Conservation (phyloP, 1,139 yeast genomes). For the Debaryomycetaceae sp. region DNA sequence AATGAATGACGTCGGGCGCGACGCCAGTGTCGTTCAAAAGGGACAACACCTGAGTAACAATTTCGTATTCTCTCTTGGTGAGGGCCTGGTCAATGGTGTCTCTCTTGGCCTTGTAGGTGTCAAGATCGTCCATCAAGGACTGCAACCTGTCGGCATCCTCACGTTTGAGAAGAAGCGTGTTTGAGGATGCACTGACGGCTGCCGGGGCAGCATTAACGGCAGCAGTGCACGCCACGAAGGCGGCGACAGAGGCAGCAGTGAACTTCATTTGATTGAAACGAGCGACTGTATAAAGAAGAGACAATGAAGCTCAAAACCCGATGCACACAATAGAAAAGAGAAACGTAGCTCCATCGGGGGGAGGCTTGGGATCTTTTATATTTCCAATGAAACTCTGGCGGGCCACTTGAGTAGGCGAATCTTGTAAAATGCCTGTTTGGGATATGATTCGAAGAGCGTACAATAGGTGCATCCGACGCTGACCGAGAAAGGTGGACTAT, state of each 20-base stretch:
- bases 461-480: too few relatives aligned
- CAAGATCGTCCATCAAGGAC: slow-evolving; percentile 19
- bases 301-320: too few relatives aligned
- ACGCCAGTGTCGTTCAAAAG: slow-evolving; percentile 36
- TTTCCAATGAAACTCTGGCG: too few relatives aligned
- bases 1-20: slow-evolving; percentile 35
- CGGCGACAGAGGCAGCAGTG: slow-evolving; percentile 23
- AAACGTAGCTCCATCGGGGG: too few relatives aligned
- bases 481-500: too few relatives aligned
- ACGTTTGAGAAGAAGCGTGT: slow-evolving; percentile 7
- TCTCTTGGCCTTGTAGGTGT: slow-evolving; percentile 24
- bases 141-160: slow-evolving; percentile 5
- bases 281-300: slow-evolving; percentile 8
- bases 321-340: too few relatives aligned
- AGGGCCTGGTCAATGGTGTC: slow-evolving; percentile 24
- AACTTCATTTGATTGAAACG: slow-evolving; percentile 8
- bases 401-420: too few relatives aligned
- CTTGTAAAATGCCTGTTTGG: too few relatives aligned
- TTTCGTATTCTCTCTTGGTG: slow-evolving; percentile 28
- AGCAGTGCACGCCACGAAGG: slow-evolving; percentile 24
- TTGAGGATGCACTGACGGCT: slow-evolving; percentile 8
- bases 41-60: slow-evolving; percentile 40
- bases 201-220: slow-evolving; percentile 29
- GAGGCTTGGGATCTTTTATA: too few relatives aligned
- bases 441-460: too few relatives aligned